Evolutionary conservation across 345 rosid species (phyloP).

Genomic region (Turritis glabra): DNA sequence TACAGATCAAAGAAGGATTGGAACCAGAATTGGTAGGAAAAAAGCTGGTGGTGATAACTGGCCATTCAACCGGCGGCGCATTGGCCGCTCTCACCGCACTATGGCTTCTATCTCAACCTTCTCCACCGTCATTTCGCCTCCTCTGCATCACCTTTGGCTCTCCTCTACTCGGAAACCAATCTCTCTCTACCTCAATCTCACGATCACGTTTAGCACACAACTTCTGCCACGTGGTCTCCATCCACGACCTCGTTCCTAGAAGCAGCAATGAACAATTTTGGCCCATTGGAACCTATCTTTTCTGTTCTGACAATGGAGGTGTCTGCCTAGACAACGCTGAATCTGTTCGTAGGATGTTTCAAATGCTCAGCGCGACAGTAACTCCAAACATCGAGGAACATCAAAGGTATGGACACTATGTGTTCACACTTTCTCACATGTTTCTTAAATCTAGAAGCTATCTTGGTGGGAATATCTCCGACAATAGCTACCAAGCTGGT

Average conservation of each 20-base stretch:
- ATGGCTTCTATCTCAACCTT: conserved; percentile 63
- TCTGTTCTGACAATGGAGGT: conserved; percentile 75
- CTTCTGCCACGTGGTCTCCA: conserved; percentile 70
- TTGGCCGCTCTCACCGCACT: conserved; percentile 71
- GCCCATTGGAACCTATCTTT: conserved; percentile 76
- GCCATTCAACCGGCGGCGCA: conserved; percentile 85
- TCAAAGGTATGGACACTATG: conserved; percentile 56
- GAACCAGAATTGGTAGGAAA: conserved; percentile 28
- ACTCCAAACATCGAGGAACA: conserved; percentile 55
- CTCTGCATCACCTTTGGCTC: conserved; percentile 83
- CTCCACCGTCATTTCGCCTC: conserved; percentile 37
- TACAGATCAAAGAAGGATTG: conserved; percentile 23
- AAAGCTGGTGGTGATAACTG: conserved; percentile 66
- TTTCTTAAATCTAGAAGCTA: conserved; percentile 49
- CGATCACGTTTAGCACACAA: conserved; percentile 62
- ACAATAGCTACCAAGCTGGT: conserved; percentile 65
- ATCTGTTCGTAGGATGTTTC: conserved; percentile 54
- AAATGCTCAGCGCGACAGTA: conserved; percentile 40
- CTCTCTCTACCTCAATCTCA: conserved; percentile 62
- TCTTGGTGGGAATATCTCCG: conserved; percentile 38
- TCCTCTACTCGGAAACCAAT: conserved; percentile 68
- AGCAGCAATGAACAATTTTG: conserved; percentile 38
- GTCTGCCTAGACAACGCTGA: conserved; percentile 64
- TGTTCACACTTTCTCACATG: conserved; percentile 41
- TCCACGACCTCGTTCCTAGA: conserved; percentile 57